Evolutionary conservation across 169 alveolate species (phyloP), one percentile per base, ranked within the genome.

Genomic region (Plasmodium chabaudi): DNA sequence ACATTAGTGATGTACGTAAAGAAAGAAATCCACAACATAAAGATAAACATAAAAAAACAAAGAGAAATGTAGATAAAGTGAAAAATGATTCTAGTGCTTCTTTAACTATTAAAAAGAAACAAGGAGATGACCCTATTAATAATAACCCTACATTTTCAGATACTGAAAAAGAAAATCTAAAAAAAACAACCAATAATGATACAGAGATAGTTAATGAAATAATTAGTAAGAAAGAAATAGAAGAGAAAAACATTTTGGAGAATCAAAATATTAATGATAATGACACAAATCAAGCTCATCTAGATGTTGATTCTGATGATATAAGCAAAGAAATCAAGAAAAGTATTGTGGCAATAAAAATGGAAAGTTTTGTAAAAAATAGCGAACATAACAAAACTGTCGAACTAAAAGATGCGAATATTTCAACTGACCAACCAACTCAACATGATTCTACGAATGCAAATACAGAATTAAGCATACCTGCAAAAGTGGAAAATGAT

Each of bases 1-100:
- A 79, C 67, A 79, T 79, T 12, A 79, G 56, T 49, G 89, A 79
- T 15, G 82, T 79, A n/a, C 68, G 82, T 42, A 79, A 79, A 47
- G 89, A 67, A 61, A 68, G 89, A 42, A 79, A 44, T 67, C 0
- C 19, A 55, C 84, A 79, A 6, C 27, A 59, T 25, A 79, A 79
- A 49, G 89, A 51, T 17, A 79, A 68, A 47, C 57, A 67, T 70
- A 67, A 79, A 46, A 79, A 79, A 59, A 51, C 82, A 15, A 67
- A 57, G 25, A 39, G 89, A 59, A 67, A 67, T 71, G 67, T 67
- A 47, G 70, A 56, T 25, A 79, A 67, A 71, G 19, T 59, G 44
- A 79, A 70, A 39, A 65, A 49, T 56, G 17, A 67, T 67, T 67
- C 72, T 7, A 79, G 34, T 47, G 44, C 25, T 13, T 56, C 89